A percentile compares a stretch with the other conserved stretches of the same genome.
These are phyloP conservation scores for Rhizomucor pusillus DNA, from an alignment of 371 early-diverging fungal genomes.

Conservation along the genomic window DNA sequence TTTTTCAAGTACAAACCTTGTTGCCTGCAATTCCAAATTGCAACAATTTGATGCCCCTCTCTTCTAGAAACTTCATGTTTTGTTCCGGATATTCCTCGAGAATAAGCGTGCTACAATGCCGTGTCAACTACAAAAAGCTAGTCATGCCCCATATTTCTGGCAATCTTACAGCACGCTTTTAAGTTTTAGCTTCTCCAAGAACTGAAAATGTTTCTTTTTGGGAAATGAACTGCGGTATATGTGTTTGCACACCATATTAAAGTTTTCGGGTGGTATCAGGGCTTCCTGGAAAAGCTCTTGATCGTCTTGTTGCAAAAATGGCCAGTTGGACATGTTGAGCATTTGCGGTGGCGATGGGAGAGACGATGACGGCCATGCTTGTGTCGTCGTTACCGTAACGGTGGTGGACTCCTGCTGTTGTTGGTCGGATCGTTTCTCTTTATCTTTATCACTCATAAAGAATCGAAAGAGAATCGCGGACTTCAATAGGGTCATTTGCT, in stretches of 20 bases:
- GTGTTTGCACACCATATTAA: constrained; percentile 88
- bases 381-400: neutral
- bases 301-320: constrained; percentile 39
- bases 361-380: neutral
- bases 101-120: constrained; percentile 68
- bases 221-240: constrained; percentile 93
- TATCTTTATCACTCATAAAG: too few relatives aligned
- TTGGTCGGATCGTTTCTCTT: neutral
- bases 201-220: constrained; percentile 88
- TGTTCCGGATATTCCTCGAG: constrained; percentile 95
- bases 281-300: constrained; percentile 57
- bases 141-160: neutral
- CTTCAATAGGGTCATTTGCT: too few relatives aligned
- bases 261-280: constrained; percentile 87
- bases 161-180: constrained; percentile 77
- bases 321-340: constrained; percentile 7
- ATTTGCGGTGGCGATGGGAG: constrained; percentile 3
- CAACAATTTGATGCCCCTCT: constrained; percentile 79
- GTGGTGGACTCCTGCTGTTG: neutral
- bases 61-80: constrained; percentile 85
- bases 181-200: constrained; percentile 85
- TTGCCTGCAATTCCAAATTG: constrained; percentile 97
- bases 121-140: neutral
- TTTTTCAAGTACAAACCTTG: constrained; percentile 55
- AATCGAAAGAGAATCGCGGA: too few relatives aligned